A percentile compares a stretch with the other conserved stretches of the same genome.
phyloP scores from a whole-genome alignment of 768 basidiomycete species.

The Gloeophyllum trabeum region DNA sequence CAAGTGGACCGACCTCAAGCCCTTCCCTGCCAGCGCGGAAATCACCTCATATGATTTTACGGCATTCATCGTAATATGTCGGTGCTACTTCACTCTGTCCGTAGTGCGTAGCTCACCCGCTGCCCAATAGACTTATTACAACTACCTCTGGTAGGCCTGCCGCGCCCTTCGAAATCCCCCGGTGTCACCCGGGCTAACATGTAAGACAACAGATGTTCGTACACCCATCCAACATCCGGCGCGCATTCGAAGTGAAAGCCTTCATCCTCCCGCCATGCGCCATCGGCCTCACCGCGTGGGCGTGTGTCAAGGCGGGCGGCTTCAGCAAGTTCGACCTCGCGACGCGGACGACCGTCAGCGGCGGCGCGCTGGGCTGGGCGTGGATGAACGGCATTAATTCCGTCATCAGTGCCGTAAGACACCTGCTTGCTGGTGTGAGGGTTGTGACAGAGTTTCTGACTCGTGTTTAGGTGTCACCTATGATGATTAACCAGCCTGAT shows the following conservation, averaged over 20 bases:
- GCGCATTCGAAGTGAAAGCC: constrained; percentile 1
- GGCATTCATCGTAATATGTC: constrained; percentile 12
- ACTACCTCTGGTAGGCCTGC: neutral
- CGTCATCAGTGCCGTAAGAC: neutral
- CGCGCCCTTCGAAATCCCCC: no score
- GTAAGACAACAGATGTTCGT: neutral
- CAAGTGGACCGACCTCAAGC: constrained; percentile 12
- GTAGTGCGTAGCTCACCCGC: no score
- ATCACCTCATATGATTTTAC: constrained; percentile 10
- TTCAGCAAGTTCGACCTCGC: neutral
- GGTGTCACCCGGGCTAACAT: no score
- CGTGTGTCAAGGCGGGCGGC: neutral
- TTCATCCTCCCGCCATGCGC: constrained; percentile 1
- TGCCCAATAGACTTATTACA: neutral
- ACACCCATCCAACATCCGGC: neutral
- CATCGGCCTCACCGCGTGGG: constrained; percentile 1
- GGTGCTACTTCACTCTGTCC: neutral
- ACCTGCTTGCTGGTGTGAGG: neutral
- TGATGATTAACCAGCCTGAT: constrained; percentile 1
- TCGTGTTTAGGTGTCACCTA: neutral
- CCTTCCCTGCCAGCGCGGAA: constrained; percentile 10
- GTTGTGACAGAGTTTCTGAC: neutral
- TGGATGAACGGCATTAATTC: neutral
- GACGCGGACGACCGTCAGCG: neutral
- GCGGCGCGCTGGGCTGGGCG: neutral